Evolutionary conservation across 2,329 filamentous ascomycete species (phyloP).

Genomic region (Fusarium odoratissimum): DNA sequence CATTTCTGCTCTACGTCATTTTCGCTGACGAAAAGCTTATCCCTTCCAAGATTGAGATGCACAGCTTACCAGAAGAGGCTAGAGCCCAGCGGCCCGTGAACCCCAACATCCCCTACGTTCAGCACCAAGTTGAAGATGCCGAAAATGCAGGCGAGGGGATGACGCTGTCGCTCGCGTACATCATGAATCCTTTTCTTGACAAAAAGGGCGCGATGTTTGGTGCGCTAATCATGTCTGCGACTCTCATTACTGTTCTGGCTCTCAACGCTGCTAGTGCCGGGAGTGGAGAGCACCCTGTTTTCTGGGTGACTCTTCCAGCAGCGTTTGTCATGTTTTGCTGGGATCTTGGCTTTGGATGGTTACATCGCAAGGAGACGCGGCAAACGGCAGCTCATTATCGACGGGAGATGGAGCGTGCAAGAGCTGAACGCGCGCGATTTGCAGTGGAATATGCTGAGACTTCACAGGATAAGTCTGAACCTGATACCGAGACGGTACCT

Average conservation of each 20-base stretch:
- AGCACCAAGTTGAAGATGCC: conserved; percentile 65
- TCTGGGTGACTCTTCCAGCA: conserved; percentile 75
- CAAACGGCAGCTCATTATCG: conserved; percentile 69
- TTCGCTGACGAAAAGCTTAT: conserved; percentile 74
- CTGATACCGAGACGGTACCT: fast-evolving
- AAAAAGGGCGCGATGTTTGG: conserved; percentile 73
- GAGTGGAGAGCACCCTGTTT: conserved; percentile 67
- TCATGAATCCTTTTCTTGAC: conserved; percentile 80
- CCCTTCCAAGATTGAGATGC: conserved; percentile 73
- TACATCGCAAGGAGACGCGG: conserved; percentile 70
- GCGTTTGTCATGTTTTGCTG: conserved; percentile 76
- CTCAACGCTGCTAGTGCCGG: conserved; percentile 70
- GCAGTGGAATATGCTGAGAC: conserved; percentile 4
- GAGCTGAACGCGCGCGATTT: conserved; percentile 11
- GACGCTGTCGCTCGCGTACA: conserved; percentile 73
- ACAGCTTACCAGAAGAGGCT: conserved; percentile 69
- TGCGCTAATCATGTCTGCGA: conserved; percentile 72
- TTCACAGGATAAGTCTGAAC: neutral
- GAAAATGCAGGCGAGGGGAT: conserved; percentile 61
- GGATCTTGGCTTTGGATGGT: conserved; percentile 74
- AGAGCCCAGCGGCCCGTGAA: conserved; percentile 71
- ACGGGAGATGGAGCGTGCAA: conserved; percentile 38
- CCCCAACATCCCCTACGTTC: conserved; percentile 76
- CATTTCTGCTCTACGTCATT: conserved; percentile 75
- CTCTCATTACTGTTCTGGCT: conserved; percentile 72